phyloP scores from a whole-genome alignment of 352 stramenopile genomes.

The Phytopythium cucurbitacearum region DNA sequence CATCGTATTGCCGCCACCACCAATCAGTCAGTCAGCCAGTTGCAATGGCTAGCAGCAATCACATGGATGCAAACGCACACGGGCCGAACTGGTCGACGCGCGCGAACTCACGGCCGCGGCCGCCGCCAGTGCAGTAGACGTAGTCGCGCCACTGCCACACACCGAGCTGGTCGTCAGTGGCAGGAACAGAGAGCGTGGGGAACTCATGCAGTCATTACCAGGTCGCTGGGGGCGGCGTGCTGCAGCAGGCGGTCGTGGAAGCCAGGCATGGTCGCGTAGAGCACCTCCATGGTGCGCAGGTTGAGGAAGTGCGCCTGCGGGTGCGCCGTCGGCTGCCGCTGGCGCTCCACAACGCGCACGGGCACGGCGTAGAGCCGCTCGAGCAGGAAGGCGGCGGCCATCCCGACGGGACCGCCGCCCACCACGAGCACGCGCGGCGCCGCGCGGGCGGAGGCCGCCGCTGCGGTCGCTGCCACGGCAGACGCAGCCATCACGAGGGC shows the following conservation, averaged over 20 bases:
- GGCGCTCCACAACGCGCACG: conserved; percentile 73
- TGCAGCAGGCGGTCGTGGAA: conserved; percentile 70
- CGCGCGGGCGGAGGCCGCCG: conserved; percentile 6
- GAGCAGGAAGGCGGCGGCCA: conserved; percentile 63
- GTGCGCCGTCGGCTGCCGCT: conserved; percentile 73
- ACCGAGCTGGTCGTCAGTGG: neutral
- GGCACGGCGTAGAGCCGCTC: conserved; percentile 67
- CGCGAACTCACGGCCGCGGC: conserved; percentile 61
- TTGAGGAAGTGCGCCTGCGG: conserved; percentile 96
- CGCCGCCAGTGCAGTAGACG: conserved; percentile 75
- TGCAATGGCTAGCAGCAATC: neutral
- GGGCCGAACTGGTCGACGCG: conserved; percentile 78
- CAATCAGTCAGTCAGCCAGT: conserved; percentile 7
- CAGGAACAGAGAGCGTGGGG: neutral
- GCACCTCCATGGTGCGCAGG: conserved; percentile 92
- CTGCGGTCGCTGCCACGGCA: neutral
- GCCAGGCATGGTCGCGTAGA: conserved; percentile 63
- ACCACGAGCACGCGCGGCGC: conserved; percentile 64
- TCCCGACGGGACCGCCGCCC: conserved; percentile 63
- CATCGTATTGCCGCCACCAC: neutral
- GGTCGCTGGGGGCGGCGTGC: conserved; percentile 51
- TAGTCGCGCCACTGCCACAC: conserved; percentile 76
- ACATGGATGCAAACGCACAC: conserved; percentile 22
- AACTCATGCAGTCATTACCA: conserved; percentile 25
- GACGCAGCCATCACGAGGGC: too few relatives aligned